A percentile compares a stretch with the other conserved stretches of the same genome.
These are phyloP conservation scores for Neurospora sublineolata DNA, from an alignment of 495 filamentous ascomycete species.

Conservation along the genomic window DNA sequence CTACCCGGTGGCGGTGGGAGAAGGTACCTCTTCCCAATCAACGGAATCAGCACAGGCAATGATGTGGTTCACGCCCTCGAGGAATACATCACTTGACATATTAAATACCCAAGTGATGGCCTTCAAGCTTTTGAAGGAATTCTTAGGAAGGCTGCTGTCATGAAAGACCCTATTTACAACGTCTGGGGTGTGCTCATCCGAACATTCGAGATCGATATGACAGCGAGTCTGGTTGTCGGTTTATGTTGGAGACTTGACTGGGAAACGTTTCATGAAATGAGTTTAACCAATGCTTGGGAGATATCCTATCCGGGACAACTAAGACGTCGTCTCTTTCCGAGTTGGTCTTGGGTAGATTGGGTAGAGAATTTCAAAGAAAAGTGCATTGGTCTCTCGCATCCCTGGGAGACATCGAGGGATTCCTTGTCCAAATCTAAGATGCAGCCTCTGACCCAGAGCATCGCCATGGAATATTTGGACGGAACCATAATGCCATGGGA, in stretches of 20 bases:
- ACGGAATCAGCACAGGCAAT: background rate
- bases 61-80: no score
- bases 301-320: background rate
- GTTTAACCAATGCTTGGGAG: background rate
- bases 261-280: no score
- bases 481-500: background rate
- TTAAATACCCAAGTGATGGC: background rate
- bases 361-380: background rate
- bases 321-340: background rate
- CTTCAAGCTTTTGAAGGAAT: background rate
- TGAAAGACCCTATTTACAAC: background rate
- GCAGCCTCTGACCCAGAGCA: background rate
- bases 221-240: background rate
- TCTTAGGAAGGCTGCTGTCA: background rate
- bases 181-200: background rate
- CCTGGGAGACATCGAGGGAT: background rate
- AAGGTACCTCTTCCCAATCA: no score
- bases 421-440: no score
- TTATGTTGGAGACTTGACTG: background rate
- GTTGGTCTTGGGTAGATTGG: background rate
- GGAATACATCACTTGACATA: background rate
- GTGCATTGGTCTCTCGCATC: background rate
- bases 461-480: background rate
- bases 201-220: background rate
- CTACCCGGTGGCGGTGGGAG: no score